Base-by-base conservation (phyloP, 2,329 filamentous ascomycete genomes). In the Pyricularia sp. region DNA sequence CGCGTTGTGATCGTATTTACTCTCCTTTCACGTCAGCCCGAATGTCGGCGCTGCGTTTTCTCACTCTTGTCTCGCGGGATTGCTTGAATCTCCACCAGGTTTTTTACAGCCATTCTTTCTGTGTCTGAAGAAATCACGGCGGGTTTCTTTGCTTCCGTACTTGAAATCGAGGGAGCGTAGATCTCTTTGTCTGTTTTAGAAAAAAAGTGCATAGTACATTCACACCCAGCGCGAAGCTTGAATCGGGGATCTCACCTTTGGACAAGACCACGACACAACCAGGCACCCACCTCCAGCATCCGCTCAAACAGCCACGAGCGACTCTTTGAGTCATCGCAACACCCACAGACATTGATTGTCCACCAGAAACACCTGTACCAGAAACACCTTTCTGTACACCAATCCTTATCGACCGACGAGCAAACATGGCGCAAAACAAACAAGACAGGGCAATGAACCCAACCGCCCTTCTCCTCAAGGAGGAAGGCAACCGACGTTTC, bases 401-500 rank as follows among this genome's bases (percentile, higher is more conserved):
- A 19, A 5, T 28, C 55, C 22, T 13, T 24, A 24, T 4, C 22
- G 19, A 57, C 53, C 53, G 53, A 13, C 22, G 55, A 16, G 16
- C 26, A 19, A 19, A 26, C 22, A 59, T 59, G 55, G 24, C 55
- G 24, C 55, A 59, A 59, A 59, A 16, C 13, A 59, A 59, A 28
- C 55, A 26, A 19, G 55, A 59, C 24, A 59, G 28, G 26, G 22
- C 55, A 19, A 26, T 28, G 55, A 59, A 28, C 24, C 55, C 79
- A 69, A 76, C 70, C 65, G 73, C 80, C 2, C 66, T 74, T 0
- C 72, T 73, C 35, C 75, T 84, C 67, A 85, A 84, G 71, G 79
- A 82, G 49, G 78, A 84, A 66, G 87, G 88, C 68, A 90, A 90
- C 74, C 78, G 78, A 63, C 82, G 81, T 72, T 93, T 89, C 75